These are phyloP conservation scores for Gamarada debralockiae DNA, from an alignment of 495 filamentous ascomycete species.

Conservation along the genomic window DNA sequence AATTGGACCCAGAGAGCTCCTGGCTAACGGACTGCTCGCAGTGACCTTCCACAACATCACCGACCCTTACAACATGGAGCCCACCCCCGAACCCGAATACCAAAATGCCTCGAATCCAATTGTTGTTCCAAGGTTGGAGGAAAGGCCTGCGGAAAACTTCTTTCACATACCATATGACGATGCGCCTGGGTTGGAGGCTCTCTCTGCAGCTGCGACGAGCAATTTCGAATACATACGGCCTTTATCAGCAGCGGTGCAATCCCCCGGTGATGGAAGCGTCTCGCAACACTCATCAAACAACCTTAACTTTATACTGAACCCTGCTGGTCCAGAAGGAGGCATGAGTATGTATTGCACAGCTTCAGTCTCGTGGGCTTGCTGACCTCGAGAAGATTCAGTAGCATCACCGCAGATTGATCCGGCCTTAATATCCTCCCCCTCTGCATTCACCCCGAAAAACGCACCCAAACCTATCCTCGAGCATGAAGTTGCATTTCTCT, in stretches of 20 bases:
- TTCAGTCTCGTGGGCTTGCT: neutral
- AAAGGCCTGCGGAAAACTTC: constrained; percentile 25
- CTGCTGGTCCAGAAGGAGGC: constrained; percentile 35
- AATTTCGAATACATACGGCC: constrained; percentile 30
- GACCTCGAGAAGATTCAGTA: neutral
- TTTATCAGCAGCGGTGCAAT: constrained; percentile 1
- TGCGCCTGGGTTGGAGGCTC: constrained; percentile 49
- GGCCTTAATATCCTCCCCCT: neutral
- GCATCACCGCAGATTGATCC: constrained; percentile 19
- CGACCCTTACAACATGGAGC: constrained; percentile 49
- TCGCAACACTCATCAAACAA: constrained; percentile 37
- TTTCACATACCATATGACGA: constrained; percentile 26
- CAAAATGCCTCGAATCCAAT: constrained; percentile 32
- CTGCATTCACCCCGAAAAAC: neutral
- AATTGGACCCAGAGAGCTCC: neutral
- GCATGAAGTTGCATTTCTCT: constrained; percentile 54
- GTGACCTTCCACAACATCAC: constrained; percentile 63
- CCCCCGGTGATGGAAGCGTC: constrained; percentile 8
- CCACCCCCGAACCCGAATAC: constrained; percentile 35
- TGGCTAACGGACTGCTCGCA: constrained; percentile 37
- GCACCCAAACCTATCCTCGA: constrained; percentile 39
- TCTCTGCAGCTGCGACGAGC: constrained; percentile 52
- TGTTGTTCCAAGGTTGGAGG: constrained; percentile 10
- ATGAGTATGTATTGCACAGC: constrained; percentile 1
- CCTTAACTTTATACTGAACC: constrained; percentile 56